These are phyloP conservation scores for Heliosperma pusillum DNA, from an alignment of 148 eudicot genomes.

Conservation along the genomic window DNA sequence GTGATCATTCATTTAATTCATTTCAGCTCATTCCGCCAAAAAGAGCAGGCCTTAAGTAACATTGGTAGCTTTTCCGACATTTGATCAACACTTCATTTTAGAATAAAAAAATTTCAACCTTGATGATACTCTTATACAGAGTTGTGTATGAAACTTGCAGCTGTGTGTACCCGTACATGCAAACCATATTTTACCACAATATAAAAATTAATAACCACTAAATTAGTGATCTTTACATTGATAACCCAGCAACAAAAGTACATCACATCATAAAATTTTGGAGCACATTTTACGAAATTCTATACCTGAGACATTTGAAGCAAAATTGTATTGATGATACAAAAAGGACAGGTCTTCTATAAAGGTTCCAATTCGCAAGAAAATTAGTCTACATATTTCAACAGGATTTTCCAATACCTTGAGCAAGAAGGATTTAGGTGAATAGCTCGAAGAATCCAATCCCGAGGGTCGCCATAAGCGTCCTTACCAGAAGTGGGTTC, in stretches of 20 bases:
- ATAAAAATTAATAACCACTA: background rate
- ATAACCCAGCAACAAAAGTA: background rate
- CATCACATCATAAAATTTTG: background rate
- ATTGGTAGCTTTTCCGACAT: no score
- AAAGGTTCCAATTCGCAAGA: background rate
- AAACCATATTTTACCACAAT: background rate
- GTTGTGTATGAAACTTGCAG: no score
- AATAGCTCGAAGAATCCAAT: constrained; percentile 71
- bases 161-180: background rate
- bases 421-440: constrained; percentile 78
- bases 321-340: background rate
- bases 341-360: background rate
- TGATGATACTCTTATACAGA: no score
- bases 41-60: no score
- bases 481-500: constrained; percentile 30
- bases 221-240: constrained; percentile 1
- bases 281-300: background rate
- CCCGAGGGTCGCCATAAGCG: constrained; percentile 33
- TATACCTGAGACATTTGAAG: background rate
- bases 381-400: constrained; percentile 31
- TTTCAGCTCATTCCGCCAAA: no score
- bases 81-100: no score
- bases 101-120: no score
- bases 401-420: constrained; percentile 74
- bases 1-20: no score